Percentiles rank a stretch among this genome's conserved stretches.
Conservation (phyloP, 2,329 filamentous ascomycete species). For the Simplicillium sp. region DNA sequence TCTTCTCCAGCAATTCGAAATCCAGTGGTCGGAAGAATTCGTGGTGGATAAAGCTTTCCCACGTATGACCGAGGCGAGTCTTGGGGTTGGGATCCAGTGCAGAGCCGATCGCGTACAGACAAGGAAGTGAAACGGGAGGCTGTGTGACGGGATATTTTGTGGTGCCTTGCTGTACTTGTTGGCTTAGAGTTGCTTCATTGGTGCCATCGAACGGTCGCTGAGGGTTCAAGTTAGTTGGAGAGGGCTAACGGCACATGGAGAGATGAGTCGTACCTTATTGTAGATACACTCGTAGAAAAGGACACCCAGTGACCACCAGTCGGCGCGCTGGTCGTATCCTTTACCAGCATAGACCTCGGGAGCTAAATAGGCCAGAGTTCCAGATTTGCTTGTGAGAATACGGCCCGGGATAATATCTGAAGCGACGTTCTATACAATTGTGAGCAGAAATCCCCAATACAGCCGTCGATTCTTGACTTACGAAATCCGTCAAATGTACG, state of each 20-base stretch:
- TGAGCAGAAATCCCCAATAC: slow-evolving; percentile 10
- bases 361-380: slow-evolving; percentile 88
- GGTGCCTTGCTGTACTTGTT: slow-evolving; percentile 72
- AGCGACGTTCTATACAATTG: slow-evolving; percentile 73
- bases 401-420: slow-evolving; percentile 83
- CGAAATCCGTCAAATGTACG: slow-evolving; percentile 96
- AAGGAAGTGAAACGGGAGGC: slow-evolving; percentile 79
- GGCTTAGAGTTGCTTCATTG: slow-evolving; percentile 70
- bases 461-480: slow-evolving; percentile 33
- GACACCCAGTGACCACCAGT: slow-evolving; percentile 98
- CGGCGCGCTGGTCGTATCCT: slow-evolving; percentile 82
- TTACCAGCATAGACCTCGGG: slow-evolving; percentile 89
- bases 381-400: slow-evolving; percentile 86
- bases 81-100: slow-evolving; percentile 72
- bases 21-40: slow-evolving; percentile 84
- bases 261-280: slow-evolving; percentile 64
- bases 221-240: slow-evolving; percentile 11
- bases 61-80: slow-evolving; percentile 77
- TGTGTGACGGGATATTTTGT: slow-evolving; percentile 79
- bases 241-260: not conserved
- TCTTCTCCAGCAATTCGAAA: slow-evolving; percentile 74
- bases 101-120: slow-evolving; percentile 78
- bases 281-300: slow-evolving; percentile 99
- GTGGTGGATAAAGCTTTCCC: slow-evolving; percentile 76
- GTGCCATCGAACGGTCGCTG: slow-evolving; percentile 90